Conservation (phyloP, 148 eudicot species). For the Hydrangea macrophylla region DNA sequence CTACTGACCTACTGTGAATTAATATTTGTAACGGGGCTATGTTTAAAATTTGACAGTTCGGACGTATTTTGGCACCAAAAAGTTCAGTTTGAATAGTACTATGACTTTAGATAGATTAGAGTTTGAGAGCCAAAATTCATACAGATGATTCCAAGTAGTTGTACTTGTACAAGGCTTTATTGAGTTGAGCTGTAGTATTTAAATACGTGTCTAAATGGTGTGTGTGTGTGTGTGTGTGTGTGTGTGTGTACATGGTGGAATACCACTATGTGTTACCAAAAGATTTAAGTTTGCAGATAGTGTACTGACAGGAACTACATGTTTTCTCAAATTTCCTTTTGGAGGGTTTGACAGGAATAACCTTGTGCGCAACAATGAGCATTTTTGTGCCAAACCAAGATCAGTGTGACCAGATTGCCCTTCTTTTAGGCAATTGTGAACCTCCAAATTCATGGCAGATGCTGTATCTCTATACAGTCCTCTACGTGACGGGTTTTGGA, state of each 20-base stretch:
- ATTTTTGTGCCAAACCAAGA: slow-evolving; percentile 71
- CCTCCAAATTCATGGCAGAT: slow-evolving; percentile 84
- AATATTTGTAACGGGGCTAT: too few species aligned
- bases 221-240: too few species aligned
- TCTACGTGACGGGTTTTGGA: slow-evolving; percentile 79
- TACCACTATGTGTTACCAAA: not conserved
- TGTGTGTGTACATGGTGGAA: not conserved
- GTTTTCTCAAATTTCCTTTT: not conserved
- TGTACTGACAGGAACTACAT: slow-evolving; percentile 4
- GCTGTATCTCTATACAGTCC: slow-evolving; percentile 57
- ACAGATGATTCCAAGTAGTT: too few species aligned
- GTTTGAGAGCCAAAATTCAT: too few species aligned
- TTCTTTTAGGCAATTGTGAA: slow-evolving; percentile 71
- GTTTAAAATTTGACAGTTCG: too few species aligned
- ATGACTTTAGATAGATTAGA: too few species aligned
- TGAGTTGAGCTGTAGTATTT: too few species aligned
- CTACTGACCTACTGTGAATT: too few species aligned
- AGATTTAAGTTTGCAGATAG: not conserved
- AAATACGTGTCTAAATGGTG: too few species aligned
- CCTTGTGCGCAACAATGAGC: slow-evolving; percentile 65
- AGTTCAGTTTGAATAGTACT: too few species aligned
- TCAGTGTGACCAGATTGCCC: slow-evolving; percentile 53
- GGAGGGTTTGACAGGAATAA: slow-evolving; percentile 82
- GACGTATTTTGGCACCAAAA: too few species aligned
- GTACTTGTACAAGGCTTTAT: too few species aligned